Evolutionary conservation across 2,329 filamentous ascomycete species (phyloP), one percentile per base, ranked within the genome.

Genomic region (Bipolaris bicolor): DNA sequence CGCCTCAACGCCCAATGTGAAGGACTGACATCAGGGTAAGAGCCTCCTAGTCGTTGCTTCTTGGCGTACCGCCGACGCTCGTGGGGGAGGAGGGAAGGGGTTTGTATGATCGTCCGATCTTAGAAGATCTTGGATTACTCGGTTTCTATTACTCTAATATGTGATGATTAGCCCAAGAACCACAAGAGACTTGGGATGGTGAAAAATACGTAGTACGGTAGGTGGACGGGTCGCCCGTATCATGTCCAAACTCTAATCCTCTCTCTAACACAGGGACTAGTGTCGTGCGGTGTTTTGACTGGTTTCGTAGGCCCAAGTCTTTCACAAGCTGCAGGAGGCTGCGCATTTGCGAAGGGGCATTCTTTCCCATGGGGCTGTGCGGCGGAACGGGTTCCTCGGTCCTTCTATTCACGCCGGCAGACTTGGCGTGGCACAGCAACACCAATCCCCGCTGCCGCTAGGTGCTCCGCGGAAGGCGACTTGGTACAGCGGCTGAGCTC

Each of bases 201-300:
- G 20, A 22, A 15, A 41, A 9, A 13, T 20, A 22, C 13, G 20
- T 24, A 18, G 20, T 22, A 22, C 39, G 39, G 39, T 41, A 15
- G 18, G 18, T 20, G 39, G 18, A 16, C 45, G 18, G 45, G 18
- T 18, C 29, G 16, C 13, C 5, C 31, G 31, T 47, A 33, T 36
- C 45, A 48, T 37, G 29, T 22, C 45, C 29, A 48, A 48, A 48
- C 45, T 48, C 15, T 48, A 44, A 15, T 37, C 2, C 33, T 36
- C 5, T 20, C 2, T n/a, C 15, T 10, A 13, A 37, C 3, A 33
- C 31, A 48, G 18, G 18, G 31, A 18, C 16, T 24, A 24, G 33
- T 10, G 15, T 37, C 45, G 45, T 24, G 20, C 33, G 31, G 13
- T 37, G 45, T 48, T 37, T 48, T 48, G 18, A 48, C 31, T 48